Evolutionary conservation across 2,329 filamentous ascomycete genomes (phyloP).

Genomic region (Alternaria arbusti): DNA sequence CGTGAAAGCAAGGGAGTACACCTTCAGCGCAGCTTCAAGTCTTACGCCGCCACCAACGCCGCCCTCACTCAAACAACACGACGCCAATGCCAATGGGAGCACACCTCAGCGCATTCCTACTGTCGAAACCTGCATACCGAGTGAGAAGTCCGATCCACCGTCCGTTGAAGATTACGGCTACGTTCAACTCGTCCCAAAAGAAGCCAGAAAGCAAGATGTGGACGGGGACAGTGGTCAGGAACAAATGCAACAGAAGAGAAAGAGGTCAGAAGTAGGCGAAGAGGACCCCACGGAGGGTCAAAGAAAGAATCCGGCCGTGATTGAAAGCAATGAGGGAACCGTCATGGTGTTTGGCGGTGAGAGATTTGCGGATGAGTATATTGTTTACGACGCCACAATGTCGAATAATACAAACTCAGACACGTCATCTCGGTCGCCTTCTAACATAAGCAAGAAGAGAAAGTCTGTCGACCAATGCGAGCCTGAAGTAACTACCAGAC

Average conservation of each 20-base stretch:
- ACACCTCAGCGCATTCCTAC: not conserved
- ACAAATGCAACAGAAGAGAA: not conserved
- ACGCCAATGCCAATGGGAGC: too few species aligned
- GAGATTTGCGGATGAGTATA: not conserved
- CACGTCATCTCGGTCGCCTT: not conserved
- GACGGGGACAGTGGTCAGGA: not conserved
- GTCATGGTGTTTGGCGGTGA: not conserved
- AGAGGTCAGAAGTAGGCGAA: accelerated
- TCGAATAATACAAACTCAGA: not conserved
- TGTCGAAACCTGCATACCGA: not conserved
- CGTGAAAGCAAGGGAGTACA: not conserved
- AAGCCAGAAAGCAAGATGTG: not conserved
- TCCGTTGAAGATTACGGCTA: constrained; percentile 3
- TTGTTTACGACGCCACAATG: not conserved
- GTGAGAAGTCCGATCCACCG: not conserved
- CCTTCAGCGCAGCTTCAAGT: not conserved
- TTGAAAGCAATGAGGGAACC: not conserved
- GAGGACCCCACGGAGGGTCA: too few species aligned
- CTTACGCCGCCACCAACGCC: not conserved
- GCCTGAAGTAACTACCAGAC: not conserved
- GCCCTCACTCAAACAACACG: not conserved
- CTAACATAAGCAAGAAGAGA: not conserved
- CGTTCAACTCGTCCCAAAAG: not conserved
- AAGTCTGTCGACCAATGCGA: not conserved
- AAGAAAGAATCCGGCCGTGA: accelerated